These are phyloP conservation scores for Rhypophila decipiens DNA, from an alignment of 495 filamentous ascomycete genomes.

Conservation along the genomic window DNA sequence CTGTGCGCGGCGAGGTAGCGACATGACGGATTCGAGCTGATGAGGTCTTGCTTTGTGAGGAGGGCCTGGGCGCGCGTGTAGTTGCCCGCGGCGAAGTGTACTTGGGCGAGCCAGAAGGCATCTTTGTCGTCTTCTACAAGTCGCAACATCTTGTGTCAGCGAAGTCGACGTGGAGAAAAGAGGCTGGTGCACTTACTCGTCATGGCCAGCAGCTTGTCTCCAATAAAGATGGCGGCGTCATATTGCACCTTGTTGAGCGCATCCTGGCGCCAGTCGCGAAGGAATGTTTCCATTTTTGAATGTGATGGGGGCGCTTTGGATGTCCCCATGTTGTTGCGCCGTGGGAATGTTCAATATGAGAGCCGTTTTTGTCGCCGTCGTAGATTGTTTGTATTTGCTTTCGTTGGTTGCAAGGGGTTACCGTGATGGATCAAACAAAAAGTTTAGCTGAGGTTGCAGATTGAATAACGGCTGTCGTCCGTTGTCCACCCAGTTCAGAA, in stretches of 20 bases:
- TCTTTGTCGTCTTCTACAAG: constrained; percentile 79
- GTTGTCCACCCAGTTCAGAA: too few relatives aligned
- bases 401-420: too few relatives aligned
- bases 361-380: too few relatives aligned
- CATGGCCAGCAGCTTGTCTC: constrained; percentile 90
- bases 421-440: too few relatives aligned
- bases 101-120: constrained; percentile 89
- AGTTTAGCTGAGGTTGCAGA: too few relatives aligned
- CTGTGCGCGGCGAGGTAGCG: constrained; percentile 90
- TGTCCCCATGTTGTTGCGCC: neutral
- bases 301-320: constrained; percentile 18
- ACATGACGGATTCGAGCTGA: constrained; percentile 75
- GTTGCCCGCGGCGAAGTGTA: constrained; percentile 90
- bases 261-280: constrained; percentile 89
- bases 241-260: constrained; percentile 89
- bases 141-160: constrained; percentile 15
- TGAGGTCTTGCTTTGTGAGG: constrained; percentile 76
- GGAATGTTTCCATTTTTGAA: constrained; percentile 73
- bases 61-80: constrained; percentile 84
- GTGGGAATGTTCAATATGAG: neutral
- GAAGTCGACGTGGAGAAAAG: constrained; percentile 1
- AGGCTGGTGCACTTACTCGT: constrained; percentile 62
- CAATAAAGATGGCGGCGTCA: constrained; percentile 91
- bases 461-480: too few relatives aligned
- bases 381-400: too few relatives aligned